Base-by-base conservation (phyloP, 116 monocot species). In the Phalaenopsis hybrid region DNA sequence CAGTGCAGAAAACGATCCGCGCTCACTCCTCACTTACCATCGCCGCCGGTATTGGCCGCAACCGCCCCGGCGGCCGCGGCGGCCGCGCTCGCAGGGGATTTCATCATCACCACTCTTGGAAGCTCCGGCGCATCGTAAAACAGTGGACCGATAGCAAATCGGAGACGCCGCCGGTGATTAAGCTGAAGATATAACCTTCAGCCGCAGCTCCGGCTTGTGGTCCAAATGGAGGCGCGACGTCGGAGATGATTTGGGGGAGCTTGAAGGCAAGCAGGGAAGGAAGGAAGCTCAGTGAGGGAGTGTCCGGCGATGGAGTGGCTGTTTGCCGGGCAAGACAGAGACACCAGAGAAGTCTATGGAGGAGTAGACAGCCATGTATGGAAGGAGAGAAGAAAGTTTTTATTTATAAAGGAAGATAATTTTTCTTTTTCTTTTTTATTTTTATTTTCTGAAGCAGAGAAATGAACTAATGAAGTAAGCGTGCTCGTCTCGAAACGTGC, bases 401-500 rank as follows among this genome's bases (percentile, higher is more conserved):
- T 77, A 77, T 77, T 25, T 77, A 75, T 75, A 75, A 46, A 77
- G 45, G 16, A 33, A 75, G 8, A 75, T 46, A 21, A n/a, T 48
- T 41, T 41, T 4, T 65, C 4, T 41, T 3, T 41, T 41, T 41
- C 2, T 41, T 41, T 41, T 0, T 41, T 0, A 2, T 41, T 3
- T 41, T 41, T 65, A 28, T 28, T 28, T 28, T 25, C 6, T 23
- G n/a, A 65, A 65, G 23, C 65, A 3, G 65, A 65, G 44, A 77
- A 44, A 51, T 25, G 21, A 25, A 74, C 13, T 11, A 49, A 76
- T 48, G n/a, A 48, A 23, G 76, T 18, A 49, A 50, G 77, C 77
- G 77, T 77, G 77, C 49, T 77, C 25, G 77, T 51, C 51, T 77
- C 25, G 77, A 77, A 50, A 12, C 4, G 77, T 77, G 77, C 77